These are phyloP conservation scores for Geotrichum ghanense DNA, from an alignment of 805 yeast genomes.

Conservation along the genomic window DNA sequence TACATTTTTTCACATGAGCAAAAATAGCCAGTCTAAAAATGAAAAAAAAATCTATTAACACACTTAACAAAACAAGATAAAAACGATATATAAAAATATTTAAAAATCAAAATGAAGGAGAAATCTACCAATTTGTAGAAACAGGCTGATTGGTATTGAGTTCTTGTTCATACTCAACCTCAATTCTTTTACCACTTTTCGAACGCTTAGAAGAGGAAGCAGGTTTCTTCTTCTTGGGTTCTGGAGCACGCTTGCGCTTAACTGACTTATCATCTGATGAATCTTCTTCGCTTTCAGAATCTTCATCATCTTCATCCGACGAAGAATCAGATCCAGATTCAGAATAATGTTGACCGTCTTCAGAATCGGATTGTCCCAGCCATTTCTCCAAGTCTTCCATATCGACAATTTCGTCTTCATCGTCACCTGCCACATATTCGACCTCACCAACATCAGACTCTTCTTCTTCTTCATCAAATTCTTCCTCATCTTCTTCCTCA, in stretches of 20 bases:
- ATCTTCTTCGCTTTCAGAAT: conserved; percentile 30
- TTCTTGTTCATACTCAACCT: conserved; percentile 20
- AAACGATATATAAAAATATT: not conserved
- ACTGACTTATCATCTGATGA: conserved; percentile 29
- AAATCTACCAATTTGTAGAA: conserved; percentile 5
- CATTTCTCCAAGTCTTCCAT: conserved; percentile 88
- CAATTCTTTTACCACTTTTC: conserved; percentile 14
- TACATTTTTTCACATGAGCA: too few species aligned
- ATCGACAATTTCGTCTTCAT: conserved; percentile 64
- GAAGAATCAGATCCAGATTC: conserved; percentile 23
- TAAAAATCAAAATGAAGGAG: not conserved
- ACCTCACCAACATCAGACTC: conserved; percentile 57
- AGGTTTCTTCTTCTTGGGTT: conserved; percentile 64
- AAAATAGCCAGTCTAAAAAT: too few species aligned
- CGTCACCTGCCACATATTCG: conserved; percentile 84
- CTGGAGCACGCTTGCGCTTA: conserved; percentile 59
- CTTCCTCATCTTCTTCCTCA: conserved; percentile 38
- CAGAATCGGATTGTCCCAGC: conserved; percentile 40
- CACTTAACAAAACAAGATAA: not conserved
- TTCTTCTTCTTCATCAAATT: conserved; percentile 35
- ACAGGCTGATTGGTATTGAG: conserved; percentile 3
- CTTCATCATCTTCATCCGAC: conserved; percentile 26
- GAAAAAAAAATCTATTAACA: not conserved
- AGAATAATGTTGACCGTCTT: conserved; percentile 10
- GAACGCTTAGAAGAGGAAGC: not conserved